Base-by-base conservation (phyloP, 2,329 filamentous ascomycete species). In the Ascocoryne sarcoides region DNA sequence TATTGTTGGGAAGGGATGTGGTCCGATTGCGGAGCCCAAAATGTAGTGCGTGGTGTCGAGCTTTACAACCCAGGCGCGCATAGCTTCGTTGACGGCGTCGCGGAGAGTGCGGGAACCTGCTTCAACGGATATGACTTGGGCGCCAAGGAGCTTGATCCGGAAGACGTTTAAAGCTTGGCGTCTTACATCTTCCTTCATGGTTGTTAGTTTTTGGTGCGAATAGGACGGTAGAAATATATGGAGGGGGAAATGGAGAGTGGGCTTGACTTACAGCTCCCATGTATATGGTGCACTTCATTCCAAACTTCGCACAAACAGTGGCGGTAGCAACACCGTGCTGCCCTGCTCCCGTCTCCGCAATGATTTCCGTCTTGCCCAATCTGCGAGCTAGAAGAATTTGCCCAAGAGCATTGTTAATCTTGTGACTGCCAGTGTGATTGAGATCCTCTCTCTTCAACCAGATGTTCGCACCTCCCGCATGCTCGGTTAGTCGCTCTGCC, bases 251-350 rank as follows among this genome's bases (percentile, higher is more conserved):
- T n/a, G n/a, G n/a, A n/a, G n/a, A n/a, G n/a, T n/a, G n/a, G n/a
- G n/a, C n/a, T n/a, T n/a, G 26, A 54, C 57, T 54, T 51, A 60
- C 57, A 34, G 89, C 88, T 55, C 92, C 92, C 92, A 98, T 98
- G 67, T 89, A 98, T 40, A 98, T 84, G 20, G 88, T 94, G 62
- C 92, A 98, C 62, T 90, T 83, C 89, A 98, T 90, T 59, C 87
- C 88, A 57, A 98, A 96, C 67, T 95, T 95, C 59, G 92, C 92
- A 57, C 92, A 96, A 17, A 96, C 88, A 0, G 92, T 98, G 1
- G 92, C 92, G 20, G 92, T 96, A 2, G 92, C 92, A 28, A 98
- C 92, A 69, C 92, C 92, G 65, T 98, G 92, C 67, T 98, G 92
- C 14, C 92, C 92, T 39, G 92, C 92, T 52, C 92, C 92, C 12